These are phyloP conservation scores for Rostrohypoxylon terebratum DNA, from an alignment of 495 filamentous ascomycete species.

Conservation along the genomic window DNA sequence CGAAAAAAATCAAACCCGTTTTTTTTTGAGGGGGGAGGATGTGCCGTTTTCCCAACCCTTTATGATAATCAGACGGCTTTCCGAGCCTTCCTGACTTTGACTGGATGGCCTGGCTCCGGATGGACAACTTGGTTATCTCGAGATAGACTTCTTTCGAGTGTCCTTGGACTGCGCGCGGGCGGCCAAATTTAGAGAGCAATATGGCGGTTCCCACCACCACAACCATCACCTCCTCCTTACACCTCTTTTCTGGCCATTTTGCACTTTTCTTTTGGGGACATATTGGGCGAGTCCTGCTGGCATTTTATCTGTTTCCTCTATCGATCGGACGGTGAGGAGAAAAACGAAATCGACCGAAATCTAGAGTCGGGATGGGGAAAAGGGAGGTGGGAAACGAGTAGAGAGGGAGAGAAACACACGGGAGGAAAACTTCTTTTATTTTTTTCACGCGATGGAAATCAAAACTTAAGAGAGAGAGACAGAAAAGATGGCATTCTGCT, in stretches of 20 bases:
- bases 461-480: constrained; percentile 22
- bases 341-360: constrained; percentile 40
- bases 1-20: constrained; percentile 25
- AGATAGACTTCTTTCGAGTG: constrained; percentile 46
- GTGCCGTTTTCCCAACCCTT: constrained; percentile 21
- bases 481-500: constrained; percentile 30
- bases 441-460: constrained; percentile 18
- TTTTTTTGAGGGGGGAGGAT: constrained; percentile 2
- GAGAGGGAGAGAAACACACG: constrained; percentile 6
- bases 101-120: constrained; percentile 26
- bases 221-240: too few relatives aligned
- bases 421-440: neutral
- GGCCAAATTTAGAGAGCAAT: constrained; percentile 24
- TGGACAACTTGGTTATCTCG: constrained; percentile 36
- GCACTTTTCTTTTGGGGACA: constrained; percentile 4
- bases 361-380: constrained; percentile 37
- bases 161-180: constrained; percentile 29
- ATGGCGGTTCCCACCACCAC: constrained; percentile 3
- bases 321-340: constrained; percentile 44
- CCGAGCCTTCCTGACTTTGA: constrained; percentile 10
- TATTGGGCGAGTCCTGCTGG: constrained; percentile 25
- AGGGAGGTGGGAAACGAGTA: constrained; percentile 27
- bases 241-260: constrained; percentile 6
- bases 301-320: constrained; percentile 21
- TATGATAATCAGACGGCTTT: constrained; percentile 12